Percentiles rank a stretch among this genome's conserved stretches.
Conservation (phyloP, 805 yeast genomes). For the Phaffomyces antillensis region DNA sequence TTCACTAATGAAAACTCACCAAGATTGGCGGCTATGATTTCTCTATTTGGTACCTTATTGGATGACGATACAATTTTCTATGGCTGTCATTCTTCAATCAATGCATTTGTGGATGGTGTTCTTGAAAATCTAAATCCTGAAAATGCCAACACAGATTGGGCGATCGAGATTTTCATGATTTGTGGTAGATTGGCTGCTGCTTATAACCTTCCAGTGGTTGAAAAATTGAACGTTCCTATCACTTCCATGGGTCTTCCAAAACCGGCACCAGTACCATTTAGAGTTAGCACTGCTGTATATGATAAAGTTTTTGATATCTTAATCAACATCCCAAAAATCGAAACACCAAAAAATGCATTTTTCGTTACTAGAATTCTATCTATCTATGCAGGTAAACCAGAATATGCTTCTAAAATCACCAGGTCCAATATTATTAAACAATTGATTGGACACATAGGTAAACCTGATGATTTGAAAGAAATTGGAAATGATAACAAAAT, state of each 20-base stretch:
- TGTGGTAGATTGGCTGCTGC: slow-evolving; percentile 49
- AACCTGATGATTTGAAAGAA: slow-evolving; percentile 24
- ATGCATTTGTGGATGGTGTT: slow-evolving; percentile 31
- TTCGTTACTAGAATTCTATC: slow-evolving; percentile 50
- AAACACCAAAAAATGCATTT: slow-evolving; percentile 40
- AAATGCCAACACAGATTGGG: slow-evolving; percentile 44
- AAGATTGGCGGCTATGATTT: slow-evolving; percentile 33
- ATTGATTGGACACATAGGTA: slow-evolving; percentile 28
- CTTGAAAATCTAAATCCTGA: slow-evolving; percentile 30
- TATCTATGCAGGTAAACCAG: slow-evolving; percentile 42
- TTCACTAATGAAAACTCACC: slow-evolving; percentile 22
- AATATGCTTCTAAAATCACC: slow-evolving; percentile 33
- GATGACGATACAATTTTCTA: slow-evolving; percentile 32
- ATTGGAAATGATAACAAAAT: slow-evolving; percentile 21
- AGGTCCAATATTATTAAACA: slow-evolving; percentile 40
- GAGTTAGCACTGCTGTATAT: slow-evolving; percentile 18
- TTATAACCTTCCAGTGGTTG: slow-evolving; percentile 42
- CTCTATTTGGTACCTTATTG: slow-evolving; percentile 36
- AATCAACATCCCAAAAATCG: slow-evolving; percentile 33
- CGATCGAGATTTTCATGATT: slow-evolving; percentile 47
- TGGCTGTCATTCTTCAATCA: slow-evolving; percentile 27
- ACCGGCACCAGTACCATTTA: slow-evolving; percentile 16
- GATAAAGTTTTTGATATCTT: slow-evolving; percentile 37
- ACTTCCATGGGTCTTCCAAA: slow-evolving; percentile 11
- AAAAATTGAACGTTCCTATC: slow-evolving; percentile 23